phyloP scores from a whole-genome alignment of 768 basidiomycete genomes.

The Rhodotorula kratochvilovae region DNA sequence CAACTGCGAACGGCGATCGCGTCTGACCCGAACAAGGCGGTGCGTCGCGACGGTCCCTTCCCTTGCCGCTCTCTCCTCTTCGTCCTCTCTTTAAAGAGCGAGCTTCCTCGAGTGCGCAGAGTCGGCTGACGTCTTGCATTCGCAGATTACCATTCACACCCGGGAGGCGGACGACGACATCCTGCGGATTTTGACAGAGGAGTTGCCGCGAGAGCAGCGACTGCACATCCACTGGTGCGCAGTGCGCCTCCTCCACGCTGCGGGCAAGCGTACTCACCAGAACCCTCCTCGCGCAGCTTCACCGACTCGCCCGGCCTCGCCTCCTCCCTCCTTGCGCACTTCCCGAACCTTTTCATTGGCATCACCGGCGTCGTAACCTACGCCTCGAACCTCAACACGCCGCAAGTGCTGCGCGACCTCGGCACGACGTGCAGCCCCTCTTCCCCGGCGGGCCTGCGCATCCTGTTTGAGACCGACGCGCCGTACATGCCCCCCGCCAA shows the following conservation, averaged over 20 bases:
- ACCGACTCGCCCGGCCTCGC: constrained; percentile 76
- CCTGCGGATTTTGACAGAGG: constrained; percentile 67
- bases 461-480: constrained; percentile 70
- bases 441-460: constrained; percentile 5
- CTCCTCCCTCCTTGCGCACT: constrained; percentile 64
- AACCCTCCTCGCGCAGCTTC: constrained; percentile 13
- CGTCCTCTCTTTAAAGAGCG: no score
- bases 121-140: not conserved
- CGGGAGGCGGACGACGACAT: constrained; percentile 81
- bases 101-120: no score
- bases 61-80: not conserved
- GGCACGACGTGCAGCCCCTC: constrained; percentile 43
- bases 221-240: constrained; percentile 79
- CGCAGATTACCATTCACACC: constrained; percentile 69
- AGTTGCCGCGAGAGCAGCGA: constrained; percentile 69
- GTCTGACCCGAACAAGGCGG: constrained; percentile 59
- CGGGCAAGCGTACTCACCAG: not conserved
- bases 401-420: constrained; percentile 62
- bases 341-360: constrained; percentile 76
- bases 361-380: constrained; percentile 82
- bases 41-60: not conserved
- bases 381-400: constrained; percentile 66
- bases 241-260: not conserved
- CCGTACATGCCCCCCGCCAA: constrained; percentile 81
- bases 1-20: constrained; percentile 65